Base-by-base conservation (phyloP, 768 basidiomycete species). In the Amylocystis lapponica region DNA sequence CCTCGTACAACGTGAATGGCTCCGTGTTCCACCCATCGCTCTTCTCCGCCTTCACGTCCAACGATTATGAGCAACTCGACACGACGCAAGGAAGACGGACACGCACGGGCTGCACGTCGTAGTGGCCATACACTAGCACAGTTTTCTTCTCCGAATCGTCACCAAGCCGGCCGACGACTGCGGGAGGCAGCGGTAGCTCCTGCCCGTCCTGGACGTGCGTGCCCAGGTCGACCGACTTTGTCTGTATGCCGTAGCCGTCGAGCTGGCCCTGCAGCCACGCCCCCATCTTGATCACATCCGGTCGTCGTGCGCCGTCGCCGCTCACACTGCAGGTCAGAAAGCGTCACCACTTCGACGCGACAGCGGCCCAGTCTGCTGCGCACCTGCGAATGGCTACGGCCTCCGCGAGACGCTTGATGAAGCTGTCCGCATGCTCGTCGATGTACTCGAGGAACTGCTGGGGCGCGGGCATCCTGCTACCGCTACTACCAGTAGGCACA, bases 71-170 rank as follows among this genome's bases (percentile, higher is more conserved):
- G 27, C 20, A 14, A n/a, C 9, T 9, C 27, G 20, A 12, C 14
- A 14, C 21, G 21, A 29, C 21, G 16, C 32, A 25, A 26, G 27
- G 39, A 35, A 5, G 34, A n/a, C 20, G 20, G 35, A 36, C 4
- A 60, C 76, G 43, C 45, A 86, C 85, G 9, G 91, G 90, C 54
- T 93, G 92, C 11, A 94, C 91, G 57, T 93, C 91, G 56, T 86
- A 92, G 61, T 94, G 91, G 3, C 88, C 92, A 56, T 94, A 95
- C 20, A 94, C 65, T 21, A 92, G 72, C 25, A 95, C 78, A 0
- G 90, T 96, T 75, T 85, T 91, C 78, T 94, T 94, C 54, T 66
- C 75, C 13, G 76, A 78, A 62, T 94, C 88, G 30, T 78, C 69
- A 5, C 93, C 92, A 47, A 88, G 66, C 50, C 69, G 70, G 2